Evolutionary conservation across 306 rosid species (phyloP).

Genomic region (Trifolium pratense): DNA sequence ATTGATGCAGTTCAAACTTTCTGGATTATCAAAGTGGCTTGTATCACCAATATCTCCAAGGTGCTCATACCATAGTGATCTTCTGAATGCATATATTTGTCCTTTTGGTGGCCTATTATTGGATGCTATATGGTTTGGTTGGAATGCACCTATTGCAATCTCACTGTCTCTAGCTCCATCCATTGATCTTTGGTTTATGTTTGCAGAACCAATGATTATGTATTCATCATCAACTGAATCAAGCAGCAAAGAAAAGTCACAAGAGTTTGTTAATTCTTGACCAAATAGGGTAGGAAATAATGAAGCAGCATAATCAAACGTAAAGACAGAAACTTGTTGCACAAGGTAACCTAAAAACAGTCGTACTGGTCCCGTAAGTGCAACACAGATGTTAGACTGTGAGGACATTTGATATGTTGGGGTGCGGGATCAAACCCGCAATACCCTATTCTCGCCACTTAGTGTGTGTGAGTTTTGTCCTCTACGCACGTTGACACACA

Average conservation of each 20-base stretch:
- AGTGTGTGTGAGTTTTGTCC: too few species aligned
- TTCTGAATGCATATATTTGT: constrained; percentile 63
- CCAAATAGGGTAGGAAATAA: not conserved
- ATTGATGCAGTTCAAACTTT: constrained; percentile 38
- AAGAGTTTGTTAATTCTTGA: too few species aligned
- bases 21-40: constrained; percentile 39
- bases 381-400: too few species aligned
- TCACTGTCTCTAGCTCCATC: constrained; percentile 89
- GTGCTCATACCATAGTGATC: constrained; percentile 76
- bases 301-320: not conserved
- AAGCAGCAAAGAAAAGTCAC: not conserved
- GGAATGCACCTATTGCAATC: constrained; percentile 94
- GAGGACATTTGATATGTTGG: too few species aligned
- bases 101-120: constrained; percentile 51
- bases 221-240: constrained; percentile 84
- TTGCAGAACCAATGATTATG: constrained; percentile 87
- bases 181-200: constrained; percentile 93
- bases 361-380: too few species aligned
- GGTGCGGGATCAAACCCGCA: too few species aligned
- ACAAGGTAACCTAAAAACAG: too few species aligned
- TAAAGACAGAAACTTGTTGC: not conserved
- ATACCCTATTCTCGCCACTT: too few species aligned
- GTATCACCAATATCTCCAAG: constrained; percentile 38
- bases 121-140: constrained; percentile 55
- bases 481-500: too few species aligned